Evolutionary conservation across 2,329 filamentous ascomycete species (phyloP), one percentile per base, ranked within the genome.

Genomic region (Fonsecaea nubica): DNA sequence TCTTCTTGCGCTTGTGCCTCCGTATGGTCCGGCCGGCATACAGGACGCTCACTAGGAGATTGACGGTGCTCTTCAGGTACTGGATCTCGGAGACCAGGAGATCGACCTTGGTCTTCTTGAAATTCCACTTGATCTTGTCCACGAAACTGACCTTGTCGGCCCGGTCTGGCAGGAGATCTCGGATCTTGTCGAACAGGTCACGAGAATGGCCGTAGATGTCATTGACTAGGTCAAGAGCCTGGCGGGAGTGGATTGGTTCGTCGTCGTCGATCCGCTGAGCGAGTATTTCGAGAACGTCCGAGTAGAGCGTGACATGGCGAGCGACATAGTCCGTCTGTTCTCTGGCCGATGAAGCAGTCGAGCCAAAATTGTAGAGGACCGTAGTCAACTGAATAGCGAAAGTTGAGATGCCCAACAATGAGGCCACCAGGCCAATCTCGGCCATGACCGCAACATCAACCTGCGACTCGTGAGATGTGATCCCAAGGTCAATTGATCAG

Each of bases 101-200:
- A 21, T 35, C 62, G 18, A 68, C 66, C 45, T 32, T 65, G 4
- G 63, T 40, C 38, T 68, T 68, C 2, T n/a, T 56, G 32, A 65
- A 65, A 32, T 62, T 62, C 66, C 66, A 65, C 35, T 62, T 65
- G 33, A 68, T 30, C 58, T 62, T 68, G 33, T 63, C 50, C 35
- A 54, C 13, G 36, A 65, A 65, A 8, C 36, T 50, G 1, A 65
- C 54, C 12, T 57, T 32, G 35, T 62, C 54, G 21, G 12, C 36
- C 15, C 56, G n/a, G 5, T 58, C 35, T 3, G 60, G 64, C 4
- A 66, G 59, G 1, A 53, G 38, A 8, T 57, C 8, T 36, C 57
- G 30, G 36, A 67, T 64, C 9, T 64, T 38, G 1, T 48, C 25
- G 35, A 67, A 67, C 1, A 67, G 25, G 12, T 64, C 35, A 13